Percentiles rank a stretch among this genome's conserved stretches.
Evolutionary conservation across 2,329 filamentous ascomycete species (phyloP).

Genomic region (Epichloe gansuensis): DNA sequence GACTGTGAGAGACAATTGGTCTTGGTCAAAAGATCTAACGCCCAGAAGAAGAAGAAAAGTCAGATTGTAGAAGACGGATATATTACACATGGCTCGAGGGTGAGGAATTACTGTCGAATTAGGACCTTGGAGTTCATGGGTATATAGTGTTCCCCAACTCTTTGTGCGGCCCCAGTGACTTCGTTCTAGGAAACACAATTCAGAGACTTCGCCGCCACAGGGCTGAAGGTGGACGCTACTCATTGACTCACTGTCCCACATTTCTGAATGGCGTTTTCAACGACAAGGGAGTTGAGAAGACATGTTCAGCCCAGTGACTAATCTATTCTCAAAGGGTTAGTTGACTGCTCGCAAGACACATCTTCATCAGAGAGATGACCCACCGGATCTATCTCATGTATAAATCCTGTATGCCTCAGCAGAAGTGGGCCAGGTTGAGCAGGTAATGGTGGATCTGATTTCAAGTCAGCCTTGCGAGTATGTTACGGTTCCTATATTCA

Average conservation of each 20-base stretch:
- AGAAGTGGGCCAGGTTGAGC: constrained; percentile 22
- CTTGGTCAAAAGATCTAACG: constrained; percentile 40
- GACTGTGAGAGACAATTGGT: constrained; percentile 40
- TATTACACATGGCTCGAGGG: constrained; percentile 1
- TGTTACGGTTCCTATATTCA: too few species aligned
- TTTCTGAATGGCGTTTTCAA: constrained; percentile 32
- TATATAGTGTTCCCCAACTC: constrained; percentile 31
- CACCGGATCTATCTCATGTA: constrained; percentile 12
- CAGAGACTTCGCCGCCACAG: too few species aligned
- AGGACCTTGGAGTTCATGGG: constrained; percentile 37
- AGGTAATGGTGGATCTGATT: constrained; percentile 17
- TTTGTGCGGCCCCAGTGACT: constrained; percentile 33
- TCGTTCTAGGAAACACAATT: constrained; percentile 24
- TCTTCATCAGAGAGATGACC: constrained; percentile 4
- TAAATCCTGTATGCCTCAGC: constrained; percentile 18
- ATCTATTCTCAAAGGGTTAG: constrained; percentile 21
- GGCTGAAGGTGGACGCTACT: constrained; percentile 4
- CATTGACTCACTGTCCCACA: constrained; percentile 25
- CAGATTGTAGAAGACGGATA: not conserved
- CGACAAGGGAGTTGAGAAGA: constrained; percentile 43
- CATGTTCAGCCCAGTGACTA: constrained; percentile 48
- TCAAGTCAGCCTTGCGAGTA: not conserved
- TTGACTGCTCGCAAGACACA: not conserved
- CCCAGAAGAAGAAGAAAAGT: constrained; percentile 3
- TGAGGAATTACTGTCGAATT: constrained; percentile 36